phyloP scores from a whole-genome alignment of 225 moss, liverwort and hornwort genomes.

The Lunularia cruciata region DNA sequence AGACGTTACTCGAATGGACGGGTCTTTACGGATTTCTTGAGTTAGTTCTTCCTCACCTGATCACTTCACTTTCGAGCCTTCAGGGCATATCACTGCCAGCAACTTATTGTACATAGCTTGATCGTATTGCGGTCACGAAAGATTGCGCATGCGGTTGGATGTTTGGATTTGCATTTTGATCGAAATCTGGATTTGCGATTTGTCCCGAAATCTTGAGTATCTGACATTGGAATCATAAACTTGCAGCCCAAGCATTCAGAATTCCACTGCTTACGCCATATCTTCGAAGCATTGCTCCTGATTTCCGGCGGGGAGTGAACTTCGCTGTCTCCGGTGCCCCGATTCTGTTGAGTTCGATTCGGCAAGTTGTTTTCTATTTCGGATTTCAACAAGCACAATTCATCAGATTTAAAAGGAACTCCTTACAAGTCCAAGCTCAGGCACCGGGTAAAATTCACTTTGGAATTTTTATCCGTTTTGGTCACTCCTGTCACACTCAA shows the following conservation, averaged over 20 bases:
- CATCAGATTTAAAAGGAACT: background rate
- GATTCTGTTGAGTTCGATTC: constrained; percentile 22
- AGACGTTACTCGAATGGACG: constrained; percentile 34
- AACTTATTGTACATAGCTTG: too few species aligned
- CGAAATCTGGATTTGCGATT: background rate
- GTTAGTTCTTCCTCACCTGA: background rate
- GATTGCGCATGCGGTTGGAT: too few species aligned
- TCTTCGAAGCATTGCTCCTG: constrained; percentile 29
- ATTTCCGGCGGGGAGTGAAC: constrained; percentile 27
- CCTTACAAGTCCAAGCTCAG: background rate
- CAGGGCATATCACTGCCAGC: too few species aligned
- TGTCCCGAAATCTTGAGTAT: background rate
- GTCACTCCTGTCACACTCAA: background rate
- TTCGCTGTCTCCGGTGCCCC: constrained; percentile 34
- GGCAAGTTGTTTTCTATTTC: constrained; percentile 19
- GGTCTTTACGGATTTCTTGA: constrained; percentile 21
- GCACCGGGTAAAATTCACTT: too few species aligned
- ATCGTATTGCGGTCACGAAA: too few species aligned
- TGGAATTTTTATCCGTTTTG: background rate
- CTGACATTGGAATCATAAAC: background rate
- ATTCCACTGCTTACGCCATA: constrained; percentile 31
- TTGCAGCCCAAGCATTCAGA: constrained; percentile 9
- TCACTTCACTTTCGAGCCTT: too few species aligned
- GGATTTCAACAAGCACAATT: constrained; percentile 10
- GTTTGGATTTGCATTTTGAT: background rate